Base-by-base conservation (phyloP, 164 flowering plant genomes). In the Chloranthus sessilifolius region DNA sequence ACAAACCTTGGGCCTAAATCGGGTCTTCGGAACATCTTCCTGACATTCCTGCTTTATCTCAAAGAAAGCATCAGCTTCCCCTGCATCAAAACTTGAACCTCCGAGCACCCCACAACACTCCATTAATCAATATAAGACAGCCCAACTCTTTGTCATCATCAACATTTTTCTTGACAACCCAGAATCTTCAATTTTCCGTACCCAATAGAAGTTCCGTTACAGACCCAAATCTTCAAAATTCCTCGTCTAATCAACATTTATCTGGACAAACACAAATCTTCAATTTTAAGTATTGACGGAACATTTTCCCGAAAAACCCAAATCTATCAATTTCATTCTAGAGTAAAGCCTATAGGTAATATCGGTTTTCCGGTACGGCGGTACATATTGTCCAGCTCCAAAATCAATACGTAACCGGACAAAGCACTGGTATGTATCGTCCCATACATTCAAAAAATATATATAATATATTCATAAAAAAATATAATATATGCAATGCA, bases 1-100 rank as follows among this genome's bases (percentile, higher is more conserved):
- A 47, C 62, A 2, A 22, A 81, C 91, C 87, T 75, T 70, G 42
- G 75, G 72, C 58, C 66, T 83, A 63, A 87, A 87, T 40, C 78
- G 83, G 50, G 76, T 62, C 68, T 67, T 75, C 9, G 83, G 89
- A 17, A 71, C 74, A 39, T 76, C 85, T 9, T 59, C 81, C 55
- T 52, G 50, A 55, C 75, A 80, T 61, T 87, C 95, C n/a, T 76
- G 73, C 64, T 76, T 67, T 23, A 77, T 53, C 4, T 76, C 78
- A 67, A 61, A 80, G 40, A 63, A 77, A 5, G 59, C 49, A 25
- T 67, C 69, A 43, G 74, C 38, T 20, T 81, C 86, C 17, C 42
- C 74, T 0, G 50, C 22, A 61, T 70, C 62, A 29, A 39, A 63
- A 67, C 52, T 4, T 16, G 40, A 21, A 46, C 20, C 22, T 16